Base-by-base conservation (phyloP, 208 protist genomes). In the Entamoeba invadens region DNA sequence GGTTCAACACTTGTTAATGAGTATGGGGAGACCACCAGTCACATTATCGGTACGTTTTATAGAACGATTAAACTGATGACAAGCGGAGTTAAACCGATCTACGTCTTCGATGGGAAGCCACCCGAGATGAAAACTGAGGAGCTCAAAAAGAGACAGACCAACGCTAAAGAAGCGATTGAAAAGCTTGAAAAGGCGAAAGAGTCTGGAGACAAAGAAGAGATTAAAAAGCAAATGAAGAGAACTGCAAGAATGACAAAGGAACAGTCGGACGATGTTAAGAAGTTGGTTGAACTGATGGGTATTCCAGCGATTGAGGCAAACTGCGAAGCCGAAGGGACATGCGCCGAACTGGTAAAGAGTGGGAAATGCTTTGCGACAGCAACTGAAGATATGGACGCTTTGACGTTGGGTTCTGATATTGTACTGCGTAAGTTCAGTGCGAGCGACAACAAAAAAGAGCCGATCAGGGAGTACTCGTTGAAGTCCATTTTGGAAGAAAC, bases 351-450 rank as follows among this genome's bases (percentile, higher is more conserved):
- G 16, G 96, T 97, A 45, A 97, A 98, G 95, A 96, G 95, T 45
- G 98, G 98, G 4, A 44, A 45, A 8, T 95, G 95, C 45, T 99
- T 97, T 96, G 99, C 98, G 0, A 98, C 98, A 5, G 98, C 96
- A 14, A 99, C 99, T 31, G 98, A 99, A 95, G 99, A 99, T 96
- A 99, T 99, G 98, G 99, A 99, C 95, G 97, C 98, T 18, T 97
- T 99, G 2, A 99, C 98, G 1, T 99, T 99, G 95, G 98, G 98
- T 21, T 96, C 98, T 0, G 96, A 96, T 8, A 95, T 98, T 45
- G 96, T 99, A 94, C 94, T 99, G 3, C 97, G 99, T 42, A 97
- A 99, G 95, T 92, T 99, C 45, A 99, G 97, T 93, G 97, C 97
- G 68, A 44, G 57, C 8, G 92, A 95, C 4, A 14, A 91, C 16